These are phyloP conservation scores for Oldenlandia corymbosa DNA, from an alignment of 257 asterid species.

Conservation along the genomic window DNA sequence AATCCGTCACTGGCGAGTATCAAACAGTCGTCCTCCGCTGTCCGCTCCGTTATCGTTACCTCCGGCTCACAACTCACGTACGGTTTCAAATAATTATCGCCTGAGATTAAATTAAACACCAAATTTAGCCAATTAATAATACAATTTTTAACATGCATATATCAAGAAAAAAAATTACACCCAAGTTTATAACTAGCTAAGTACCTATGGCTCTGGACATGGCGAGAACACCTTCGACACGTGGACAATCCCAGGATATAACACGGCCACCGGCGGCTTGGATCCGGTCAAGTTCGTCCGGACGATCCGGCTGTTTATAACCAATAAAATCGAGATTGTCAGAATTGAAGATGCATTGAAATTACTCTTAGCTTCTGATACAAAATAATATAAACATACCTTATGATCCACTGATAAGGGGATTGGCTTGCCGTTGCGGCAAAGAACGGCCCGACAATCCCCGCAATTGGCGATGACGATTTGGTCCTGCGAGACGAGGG, in stretches of 20 bases:
- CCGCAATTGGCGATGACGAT: constrained; percentile 73
- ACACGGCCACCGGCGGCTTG: constrained; percentile 76
- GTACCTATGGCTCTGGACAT: constrained; percentile 87
- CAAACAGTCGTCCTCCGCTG: constrained; percentile 56
- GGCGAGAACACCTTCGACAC: constrained; percentile 76
- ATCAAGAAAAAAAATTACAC: too few species aligned
- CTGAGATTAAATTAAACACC: constrained; percentile 10
- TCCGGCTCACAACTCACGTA: constrained; percentile 70
- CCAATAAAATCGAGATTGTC: background rate
- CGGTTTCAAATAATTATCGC: constrained; percentile 69
- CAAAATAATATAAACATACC: constrained; percentile 20
- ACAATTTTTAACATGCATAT: background rate
- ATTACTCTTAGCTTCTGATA: too few species aligned
- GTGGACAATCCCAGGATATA: constrained; percentile 71
- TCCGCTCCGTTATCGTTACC: constrained; percentile 53
- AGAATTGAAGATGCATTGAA: too few species aligned
- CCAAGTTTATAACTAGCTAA: background rate
- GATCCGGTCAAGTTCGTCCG: constrained; percentile 66
- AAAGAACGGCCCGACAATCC: constrained; percentile 76
- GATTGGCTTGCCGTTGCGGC: constrained; percentile 57
- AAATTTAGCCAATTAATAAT: too few species aligned
- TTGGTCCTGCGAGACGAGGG: constrained; percentile 40
- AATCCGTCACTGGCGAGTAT: constrained; percentile 77
- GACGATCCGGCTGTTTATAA: constrained; percentile 64
- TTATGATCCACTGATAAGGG: constrained; percentile 74